A percentile compares a stretch with the other conserved stretches of the same genome.
These are phyloP conservation scores for Eremothecium sinecaudum DNA, from an alignment of 1,139 yeast genomes.

Conservation along the genomic window DNA sequence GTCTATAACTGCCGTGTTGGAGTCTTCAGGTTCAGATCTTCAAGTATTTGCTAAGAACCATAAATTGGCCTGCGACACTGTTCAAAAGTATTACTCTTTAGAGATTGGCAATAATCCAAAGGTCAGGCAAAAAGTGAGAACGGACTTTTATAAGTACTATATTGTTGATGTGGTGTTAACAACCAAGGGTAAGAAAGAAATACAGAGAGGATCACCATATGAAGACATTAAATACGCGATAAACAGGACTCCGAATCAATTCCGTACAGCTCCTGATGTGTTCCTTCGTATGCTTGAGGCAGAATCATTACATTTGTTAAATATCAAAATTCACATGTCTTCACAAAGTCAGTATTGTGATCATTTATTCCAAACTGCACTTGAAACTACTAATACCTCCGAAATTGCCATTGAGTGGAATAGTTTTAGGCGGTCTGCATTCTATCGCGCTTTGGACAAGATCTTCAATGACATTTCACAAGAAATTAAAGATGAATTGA, in stretches of 20 bases:
- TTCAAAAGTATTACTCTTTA: slow-evolving; percentile 66
- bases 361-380: slow-evolving; percentile 46
- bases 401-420: slow-evolving; percentile 81
- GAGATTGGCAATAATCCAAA: slow-evolving; percentile 77
- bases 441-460: slow-evolving; percentile 58
- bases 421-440: slow-evolving; percentile 55
- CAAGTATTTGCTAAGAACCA: slow-evolving; percentile 44
- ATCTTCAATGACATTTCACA: slow-evolving; percentile 59
- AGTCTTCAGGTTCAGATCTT: slow-evolving; percentile 40
- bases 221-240: slow-evolving; percentile 88
- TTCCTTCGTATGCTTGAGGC: slow-evolving; percentile 89
- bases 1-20: slow-evolving; percentile 45
- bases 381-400: slow-evolving; percentile 76
- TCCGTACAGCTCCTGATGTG: slow-evolving; percentile 66
- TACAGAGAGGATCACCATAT: slow-evolving; percentile 72
- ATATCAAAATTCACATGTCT: slow-evolving; percentile 38
- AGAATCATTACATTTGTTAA: slow-evolving; percentile 53
- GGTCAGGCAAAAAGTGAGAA: slow-evolving; percentile 66
- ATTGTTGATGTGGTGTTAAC: slow-evolving; percentile 68
- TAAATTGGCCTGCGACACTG: slow-evolving; percentile 61
- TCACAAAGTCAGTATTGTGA: slow-evolving; percentile 38
- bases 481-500: slow-evolving; percentile 75
- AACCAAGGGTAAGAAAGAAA: slow-evolving; percentile 76
- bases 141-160: slow-evolving; percentile 58
- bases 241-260: slow-evolving; percentile 66